These are phyloP conservation scores for Alternaria infectoria DNA, from an alignment of 2,329 filamentous ascomycete genomes.

Conservation along the genomic window DNA sequence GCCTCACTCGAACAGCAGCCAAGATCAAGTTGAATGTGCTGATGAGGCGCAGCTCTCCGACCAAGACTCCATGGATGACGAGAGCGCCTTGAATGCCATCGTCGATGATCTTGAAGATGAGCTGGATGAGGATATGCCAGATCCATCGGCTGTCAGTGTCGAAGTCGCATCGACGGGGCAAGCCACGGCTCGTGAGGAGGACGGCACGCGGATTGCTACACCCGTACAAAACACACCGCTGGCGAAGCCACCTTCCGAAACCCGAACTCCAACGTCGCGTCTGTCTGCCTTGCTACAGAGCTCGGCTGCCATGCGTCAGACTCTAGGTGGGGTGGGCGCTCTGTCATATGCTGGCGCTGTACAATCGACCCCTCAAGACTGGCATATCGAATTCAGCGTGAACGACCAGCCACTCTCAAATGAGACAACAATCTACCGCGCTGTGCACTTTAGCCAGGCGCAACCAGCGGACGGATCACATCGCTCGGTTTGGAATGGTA, in stretches of 20 bases:
- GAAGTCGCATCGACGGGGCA: conserved; percentile 87
- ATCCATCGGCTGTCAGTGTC: conserved; percentile 87
- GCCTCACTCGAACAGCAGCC: conserved; percentile 30
- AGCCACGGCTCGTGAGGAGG: conserved; percentile 88
- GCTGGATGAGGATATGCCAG: conserved; percentile 69
- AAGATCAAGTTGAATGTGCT: conserved; percentile 82
- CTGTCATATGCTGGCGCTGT: conserved; percentile 86
- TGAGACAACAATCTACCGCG: conserved; percentile 94
- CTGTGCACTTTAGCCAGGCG: conserved; percentile 76
- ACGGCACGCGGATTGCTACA: conserved; percentile 84
- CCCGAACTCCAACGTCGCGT: conserved; percentile 36
- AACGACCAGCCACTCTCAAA: conserved; percentile 83
- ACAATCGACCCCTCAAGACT: conserved; percentile 82
- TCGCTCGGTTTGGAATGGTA: conserved; percentile 85
- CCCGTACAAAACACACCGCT: conserved; percentile 66
- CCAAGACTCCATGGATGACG: conserved; percentile 71
- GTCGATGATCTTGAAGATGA: conserved; percentile 90
- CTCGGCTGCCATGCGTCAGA: conserved; percentile 39
- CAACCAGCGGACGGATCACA: conserved; percentile 69
- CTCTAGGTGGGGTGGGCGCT: conserved; percentile 55
- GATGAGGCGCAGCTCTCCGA: conserved; percentile 86
- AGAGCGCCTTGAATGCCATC: conserved; percentile 75
- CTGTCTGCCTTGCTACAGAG: conserved; percentile 41
- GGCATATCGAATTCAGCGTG: conserved; percentile 96
- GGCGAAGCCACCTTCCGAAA: conserved; percentile 37